Evolutionary conservation across 306 rosid genomes (phyloP), one percentile per base, ranked within the genome.

Genomic region (Cucurbita ficifolia): DNA sequence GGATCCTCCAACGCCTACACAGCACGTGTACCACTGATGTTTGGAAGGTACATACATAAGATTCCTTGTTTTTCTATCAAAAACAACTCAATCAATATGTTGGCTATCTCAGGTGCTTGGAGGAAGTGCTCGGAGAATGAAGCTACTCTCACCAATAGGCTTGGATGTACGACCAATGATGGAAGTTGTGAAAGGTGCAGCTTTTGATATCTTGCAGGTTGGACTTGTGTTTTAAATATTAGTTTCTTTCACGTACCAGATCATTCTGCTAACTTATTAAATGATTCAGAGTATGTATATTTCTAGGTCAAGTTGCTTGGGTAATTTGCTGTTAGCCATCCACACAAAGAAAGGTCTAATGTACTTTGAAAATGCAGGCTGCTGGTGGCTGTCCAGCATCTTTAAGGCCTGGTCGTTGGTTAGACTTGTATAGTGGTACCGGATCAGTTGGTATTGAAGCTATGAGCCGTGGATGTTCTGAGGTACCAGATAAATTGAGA

Each of bases 371-470:
- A 74, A 71, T 45, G 77, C 82, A 93, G 99, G 97, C 86, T 16
- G 97, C 97, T 59, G 90, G 99, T 72, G 99, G 99, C 22, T 85
- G 83, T 89, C 97, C 99, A 75, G 85, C 92, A 75, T 84, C 88
- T 19, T 70, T 94, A 84, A 89, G 96, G 82, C 90, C 99, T 76
- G 96, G 97, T 53, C 95, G 88, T 62, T 94, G 99, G 99, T 88
- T 94, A 79, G 99, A 94, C 87, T 85, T 94, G 86, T 91, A 88
- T 74, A 94, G 99, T 38, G 99, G 99, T 64, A 94, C 99, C 11
- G 97, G 99, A 68, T 94, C 99, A 69, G 99, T 94, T 82, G 99
- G 97, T 71, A 91, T 94, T 78, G 99, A 94, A 85, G 99, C 99
- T 5, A 79, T 89, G 80, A 91, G 99, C 70, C 86, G 95, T 53